Conservation (phyloP, 2,329 filamentous ascomycete species). For the Sclerotinia trifoliorum region DNA sequence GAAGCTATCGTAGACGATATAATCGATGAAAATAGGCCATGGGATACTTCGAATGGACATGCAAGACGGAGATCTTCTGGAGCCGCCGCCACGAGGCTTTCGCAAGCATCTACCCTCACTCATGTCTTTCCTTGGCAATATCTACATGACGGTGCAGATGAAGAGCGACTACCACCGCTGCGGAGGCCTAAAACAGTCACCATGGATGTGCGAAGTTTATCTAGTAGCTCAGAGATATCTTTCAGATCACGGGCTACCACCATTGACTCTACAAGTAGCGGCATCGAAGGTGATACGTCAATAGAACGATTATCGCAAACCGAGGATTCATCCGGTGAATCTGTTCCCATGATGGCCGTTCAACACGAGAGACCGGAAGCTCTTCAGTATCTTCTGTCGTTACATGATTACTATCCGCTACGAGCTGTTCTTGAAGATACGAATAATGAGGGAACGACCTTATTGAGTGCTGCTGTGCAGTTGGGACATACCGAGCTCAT, state of each 20-base stretch:
- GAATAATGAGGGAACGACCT: constrained; percentile 85
- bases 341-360: constrained; percentile 82
- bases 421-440: constrained; percentile 74
- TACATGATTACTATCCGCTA: constrained; percentile 73
- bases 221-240: constrained; percentile 80
- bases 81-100: constrained; percentile 28
- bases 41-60: constrained; percentile 33
- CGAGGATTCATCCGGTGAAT: constrained; percentile 70
- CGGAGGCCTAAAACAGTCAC: constrained; percentile 61
- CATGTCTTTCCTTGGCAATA: constrained; percentile 92
- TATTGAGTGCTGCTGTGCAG: constrained; percentile 89
- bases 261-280: constrained; percentile 69
- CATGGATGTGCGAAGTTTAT: constrained; percentile 86
- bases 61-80: constrained; percentile 31
- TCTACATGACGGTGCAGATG: constrained; percentile 45
- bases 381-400: constrained; percentile 75
- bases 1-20: constrained; percentile 48
- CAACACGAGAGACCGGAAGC: constrained; percentile 68
- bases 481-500: constrained; percentile 73
- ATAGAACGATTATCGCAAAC: constrained; percentile 75
- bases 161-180: constrained; percentile 40
- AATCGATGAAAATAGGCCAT: constrained; percentile 46
- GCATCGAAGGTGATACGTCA: constrained; percentile 81
- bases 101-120: constrained; percentile 50
- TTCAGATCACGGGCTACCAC: constrained; percentile 78